Base-by-base conservation (phyloP, 139 green algal genomes). In the Gonium pectorale region DNA sequence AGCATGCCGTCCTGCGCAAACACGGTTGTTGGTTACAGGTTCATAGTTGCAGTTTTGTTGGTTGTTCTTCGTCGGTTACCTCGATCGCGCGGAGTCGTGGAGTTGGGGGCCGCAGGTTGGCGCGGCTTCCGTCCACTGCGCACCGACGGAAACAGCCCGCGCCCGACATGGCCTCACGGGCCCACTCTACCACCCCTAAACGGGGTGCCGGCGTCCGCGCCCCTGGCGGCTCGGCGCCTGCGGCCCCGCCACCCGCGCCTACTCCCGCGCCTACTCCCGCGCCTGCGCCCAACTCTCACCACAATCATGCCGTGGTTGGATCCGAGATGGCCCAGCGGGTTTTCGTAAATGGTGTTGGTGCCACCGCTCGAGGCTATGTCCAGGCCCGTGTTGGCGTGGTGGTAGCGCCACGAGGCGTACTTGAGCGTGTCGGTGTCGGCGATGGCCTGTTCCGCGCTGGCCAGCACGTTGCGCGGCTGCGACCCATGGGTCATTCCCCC, bases 351-450 rank as follows among this genome's bases (percentile, higher is more conserved):
- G 26, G 41, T 22, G 72, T 38, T 80, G 52, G 35, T 68, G 0
- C 52, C 72, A 0, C 21, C 15, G 52, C 72, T 80, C 21, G 70
- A 79, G 5, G n/a, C 26, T 35, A 0, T 15, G 41, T 67, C 72
- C 11, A 37, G 8, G 24, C 52, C 72, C 1, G 35, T 44, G 26
- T 22, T 17, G 19, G 51, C 19, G 29, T 80, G 72, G 29, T 80
- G 72, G 52, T 80, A 80, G 52, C 72, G 51, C 9, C 38, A 80
- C 35, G 72, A 80, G 0, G 49, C 35, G 35, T 40, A 68, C 49
- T 67, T 67, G 35, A 67, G 6, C 35, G 5, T 27, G 29, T 79
- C 70, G 24, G 7, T 1, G 19, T 68, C 62, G 24, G 27, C 6
- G 24, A n/a, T 29, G 56, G 27, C 56, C 6, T 9, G 6, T 29